A percentile compares a stretch with the other conserved stretches of the same genome.
Conservation (phyloP, 2,329 filamentous ascomycete species). For the Stachybotrys echinatus region DNA sequence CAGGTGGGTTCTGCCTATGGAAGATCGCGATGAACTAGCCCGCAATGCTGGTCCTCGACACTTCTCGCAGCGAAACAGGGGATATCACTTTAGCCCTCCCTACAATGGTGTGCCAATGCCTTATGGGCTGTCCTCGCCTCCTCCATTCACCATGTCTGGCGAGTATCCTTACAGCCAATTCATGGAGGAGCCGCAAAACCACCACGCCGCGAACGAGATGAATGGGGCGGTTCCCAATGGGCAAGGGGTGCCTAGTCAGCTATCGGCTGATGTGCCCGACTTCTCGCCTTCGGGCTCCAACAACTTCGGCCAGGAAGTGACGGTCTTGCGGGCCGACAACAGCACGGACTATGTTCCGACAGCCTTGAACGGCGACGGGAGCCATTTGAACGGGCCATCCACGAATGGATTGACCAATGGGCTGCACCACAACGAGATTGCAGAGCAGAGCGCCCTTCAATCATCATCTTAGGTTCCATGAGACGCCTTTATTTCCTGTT, state of each 20-base stretch:
- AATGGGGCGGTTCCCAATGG: conserved; percentile 16
- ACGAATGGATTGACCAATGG: neutral
- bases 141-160: conserved; percentile 20
- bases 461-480: neutral
- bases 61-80: conserved; percentile 28
- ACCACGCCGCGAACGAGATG: conserved; percentile 28
- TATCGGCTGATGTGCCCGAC: conserved; percentile 33
- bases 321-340: neutral
- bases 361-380: conserved; percentile 11
- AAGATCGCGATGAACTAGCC: conserved; percentile 66
- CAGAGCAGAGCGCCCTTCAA: neutral
- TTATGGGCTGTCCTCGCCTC: conserved; percentile 22
- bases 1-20: conserved; percentile 68
- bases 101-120: conserved; percentile 25
- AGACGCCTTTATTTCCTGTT: too few relatives aligned
- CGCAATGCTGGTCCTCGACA: conserved; percentile 63
- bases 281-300: conserved; percentile 28
- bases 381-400: neutral
- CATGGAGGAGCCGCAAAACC: conserved; percentile 26
- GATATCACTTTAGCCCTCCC: conserved; percentile 20
- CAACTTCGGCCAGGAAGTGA: conserved; percentile 1
- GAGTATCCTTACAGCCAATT: conserved; percentile 22
- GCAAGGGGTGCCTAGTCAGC: conserved; percentile 21
- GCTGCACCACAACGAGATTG: neutral
- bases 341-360: conserved; percentile 3